phyloP scores from a whole-genome alignment of 208 protist species.

The Acanthamoeba sp. region DNA sequence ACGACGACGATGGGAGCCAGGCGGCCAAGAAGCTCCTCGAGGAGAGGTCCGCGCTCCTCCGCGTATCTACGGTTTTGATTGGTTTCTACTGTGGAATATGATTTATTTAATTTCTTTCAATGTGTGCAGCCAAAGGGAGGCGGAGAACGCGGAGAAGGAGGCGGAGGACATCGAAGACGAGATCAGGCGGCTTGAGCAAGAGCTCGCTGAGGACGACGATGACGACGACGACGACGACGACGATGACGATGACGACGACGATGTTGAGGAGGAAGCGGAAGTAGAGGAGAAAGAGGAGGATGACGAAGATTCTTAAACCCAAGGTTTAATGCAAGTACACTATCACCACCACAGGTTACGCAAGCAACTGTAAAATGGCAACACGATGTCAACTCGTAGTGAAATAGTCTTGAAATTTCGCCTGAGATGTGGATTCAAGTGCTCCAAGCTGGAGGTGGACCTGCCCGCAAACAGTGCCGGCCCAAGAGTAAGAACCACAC shows the following conservation, averaged over 20 bases:
- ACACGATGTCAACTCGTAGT: too few species aligned
- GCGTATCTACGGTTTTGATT: not conserved
- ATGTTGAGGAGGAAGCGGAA: not conserved
- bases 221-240: not conserved
- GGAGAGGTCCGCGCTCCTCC: not conserved
- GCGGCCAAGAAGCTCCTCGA: slow-evolving; percentile 34
- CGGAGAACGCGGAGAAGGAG: slow-evolving; percentile 35
- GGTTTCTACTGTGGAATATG: too few species aligned
- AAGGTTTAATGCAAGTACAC: too few species aligned
- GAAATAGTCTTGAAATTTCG: too few species aligned
- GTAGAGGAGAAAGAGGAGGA: not conserved
- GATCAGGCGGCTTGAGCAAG: slow-evolving; percentile 21
- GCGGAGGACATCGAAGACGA: slow-evolving; percentile 12
- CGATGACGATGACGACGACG: not conserved
- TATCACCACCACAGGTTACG: too few species aligned
- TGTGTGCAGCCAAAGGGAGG: not conserved
- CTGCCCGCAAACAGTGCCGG: too few species aligned
- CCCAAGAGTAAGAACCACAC: too few species aligned
- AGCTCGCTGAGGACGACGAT: not conserved
- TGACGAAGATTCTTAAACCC: too few species aligned
- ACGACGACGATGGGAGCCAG: not conserved
- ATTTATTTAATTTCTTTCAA: too few species aligned
- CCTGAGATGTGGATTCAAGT: too few species aligned
- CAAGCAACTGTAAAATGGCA: too few species aligned
- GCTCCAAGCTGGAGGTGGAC: too few species aligned